Evolutionary conservation across 202 grass and related monocot genomes (phyloP).

Genomic region (Alloteropsis angusta): DNA sequence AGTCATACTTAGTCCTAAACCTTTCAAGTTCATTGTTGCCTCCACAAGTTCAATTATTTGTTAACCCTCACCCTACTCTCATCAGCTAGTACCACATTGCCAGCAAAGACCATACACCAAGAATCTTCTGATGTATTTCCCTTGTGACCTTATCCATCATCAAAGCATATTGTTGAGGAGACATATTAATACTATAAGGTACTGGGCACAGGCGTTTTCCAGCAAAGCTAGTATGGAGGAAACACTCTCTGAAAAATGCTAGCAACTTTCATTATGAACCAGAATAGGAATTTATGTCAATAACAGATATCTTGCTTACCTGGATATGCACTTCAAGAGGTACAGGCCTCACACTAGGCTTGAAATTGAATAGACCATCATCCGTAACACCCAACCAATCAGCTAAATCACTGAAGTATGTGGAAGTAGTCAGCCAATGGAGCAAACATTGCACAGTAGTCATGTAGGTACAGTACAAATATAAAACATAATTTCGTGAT

Average conservation of each 20-base stretch:
- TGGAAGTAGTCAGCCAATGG: slow-evolving; percentile 10
- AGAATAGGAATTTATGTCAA: slow-evolving; percentile 17
- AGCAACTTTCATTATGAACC: neutral
- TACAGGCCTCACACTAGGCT: slow-evolving; percentile 93
- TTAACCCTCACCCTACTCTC: neutral
- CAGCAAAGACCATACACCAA: neutral
- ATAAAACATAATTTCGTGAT: neutral
- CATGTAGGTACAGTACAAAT: neutral
- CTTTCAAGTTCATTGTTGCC: neutral
- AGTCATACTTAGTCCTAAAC: neutral
- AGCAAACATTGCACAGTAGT: neutral
- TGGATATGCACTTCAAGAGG: slow-evolving; percentile 99
- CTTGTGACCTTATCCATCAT: neutral
- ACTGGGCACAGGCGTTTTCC: slow-evolving; percentile 5
- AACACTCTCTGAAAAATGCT: slow-evolving; percentile 8
- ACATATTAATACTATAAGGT: slow-evolving; percentile 8
- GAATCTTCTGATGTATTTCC: neutral
- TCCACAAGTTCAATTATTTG: neutral
- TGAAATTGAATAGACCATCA: slow-evolving; percentile 92
- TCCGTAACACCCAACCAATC: slow-evolving; percentile 91
- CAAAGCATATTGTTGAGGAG: neutral
- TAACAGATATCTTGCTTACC: slow-evolving; percentile 34
- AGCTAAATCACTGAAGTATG: slow-evolving; percentile 68
- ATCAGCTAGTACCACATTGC: neutral
- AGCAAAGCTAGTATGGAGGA: slow-evolving; percentile 10